A percentile compares a stretch with the other conserved stretches of the same genome.
phyloP scores from a whole-genome alignment of 495 filamentous ascomycete species.

The Lasiosphaeria ovina region DNA sequence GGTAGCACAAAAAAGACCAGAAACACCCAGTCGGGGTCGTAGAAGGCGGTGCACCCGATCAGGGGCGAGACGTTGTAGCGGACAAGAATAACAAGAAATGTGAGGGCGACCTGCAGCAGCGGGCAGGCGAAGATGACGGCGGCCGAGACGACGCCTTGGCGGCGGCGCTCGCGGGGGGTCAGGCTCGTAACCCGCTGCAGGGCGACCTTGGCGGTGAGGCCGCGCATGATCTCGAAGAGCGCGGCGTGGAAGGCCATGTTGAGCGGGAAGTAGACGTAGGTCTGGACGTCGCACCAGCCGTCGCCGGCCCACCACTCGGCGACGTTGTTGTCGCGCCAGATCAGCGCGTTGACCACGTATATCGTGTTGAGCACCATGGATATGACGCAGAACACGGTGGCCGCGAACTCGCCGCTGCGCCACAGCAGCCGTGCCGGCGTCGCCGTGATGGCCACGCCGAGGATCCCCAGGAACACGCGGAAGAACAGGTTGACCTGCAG shows the following conservation, averaged over 20 bases:
- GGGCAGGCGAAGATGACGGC: conserved; percentile 70
- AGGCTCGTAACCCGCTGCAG: conserved; percentile 51
- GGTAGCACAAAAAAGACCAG: conserved; percentile 66
- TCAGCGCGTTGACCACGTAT: conserved; percentile 71
- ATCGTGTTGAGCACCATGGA: conserved; percentile 63
- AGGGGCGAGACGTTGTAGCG: conserved; percentile 75
- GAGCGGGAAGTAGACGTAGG: conserved; percentile 55
- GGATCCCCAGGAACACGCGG: conserved; percentile 51
- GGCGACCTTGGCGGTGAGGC: conserved; percentile 70
- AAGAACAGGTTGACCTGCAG: conserved; percentile 42
- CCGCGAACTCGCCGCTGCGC: conserved; percentile 60
- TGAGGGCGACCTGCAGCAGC: conserved; percentile 60
- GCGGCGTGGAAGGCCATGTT: conserved; percentile 62
- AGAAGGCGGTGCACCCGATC: conserved; percentile 65
- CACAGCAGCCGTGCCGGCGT: conserved; percentile 56
- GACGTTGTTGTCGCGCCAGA: conserved; percentile 76
- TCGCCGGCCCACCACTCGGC: conserved; percentile 67
- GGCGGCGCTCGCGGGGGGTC: conserved; percentile 51
- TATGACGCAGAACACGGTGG: conserved; percentile 62
- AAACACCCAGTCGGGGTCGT: conserved; percentile 68
- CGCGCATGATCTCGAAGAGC: conserved; percentile 71
- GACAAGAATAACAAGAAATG: conserved; percentile 64
- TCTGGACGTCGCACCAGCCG: conserved; percentile 80
- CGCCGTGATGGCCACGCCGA: conserved; percentile 56
- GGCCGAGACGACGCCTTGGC: conserved; percentile 57